These are phyloP conservation scores for Anthostomella pinea DNA, from an alignment of 2,329 filamentous ascomycete genomes.

Conservation along the genomic window DNA sequence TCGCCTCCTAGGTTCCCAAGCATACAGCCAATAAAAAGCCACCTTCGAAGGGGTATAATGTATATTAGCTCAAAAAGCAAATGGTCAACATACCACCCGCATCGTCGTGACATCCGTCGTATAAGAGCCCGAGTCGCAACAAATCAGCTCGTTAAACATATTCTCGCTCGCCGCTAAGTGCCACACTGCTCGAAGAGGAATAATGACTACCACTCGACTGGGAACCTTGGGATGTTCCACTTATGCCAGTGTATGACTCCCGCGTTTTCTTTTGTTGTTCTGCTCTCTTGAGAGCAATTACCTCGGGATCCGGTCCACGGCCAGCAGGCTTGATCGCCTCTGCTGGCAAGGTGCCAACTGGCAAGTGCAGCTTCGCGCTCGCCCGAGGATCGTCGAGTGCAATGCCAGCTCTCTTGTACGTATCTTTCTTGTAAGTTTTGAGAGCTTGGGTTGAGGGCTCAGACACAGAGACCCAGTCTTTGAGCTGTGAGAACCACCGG, in stretches of 20 bases:
- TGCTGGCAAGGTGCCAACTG: constrained; percentile 43
- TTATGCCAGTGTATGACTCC: constrained; percentile 22
- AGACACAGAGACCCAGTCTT: constrained; percentile 46
- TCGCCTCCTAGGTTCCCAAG: too few relatives aligned
- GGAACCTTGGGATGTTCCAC: constrained; percentile 16
- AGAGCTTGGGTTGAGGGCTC: constrained; percentile 51
- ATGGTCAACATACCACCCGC: too few relatives aligned
- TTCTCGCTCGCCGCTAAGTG: constrained; percentile 9
- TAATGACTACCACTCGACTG: constrained; percentile 23
- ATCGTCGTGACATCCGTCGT: too few relatives aligned
- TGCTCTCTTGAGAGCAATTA: constrained; percentile 36
- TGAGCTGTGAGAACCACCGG: constrained; percentile 44
- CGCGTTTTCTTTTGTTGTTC: constrained; percentile 31
- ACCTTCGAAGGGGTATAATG: neutral
- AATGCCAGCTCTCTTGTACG: constrained; percentile 44
- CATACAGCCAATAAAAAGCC: neutral
- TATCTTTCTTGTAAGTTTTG: constrained; percentile 43
- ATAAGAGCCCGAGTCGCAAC: too few relatives aligned
- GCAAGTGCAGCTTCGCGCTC: constrained; percentile 45
- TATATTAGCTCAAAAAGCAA: constrained; percentile 1
- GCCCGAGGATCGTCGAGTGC: constrained; percentile 42
- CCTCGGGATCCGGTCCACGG: constrained; percentile 44
- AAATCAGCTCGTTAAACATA: too few relatives aligned
- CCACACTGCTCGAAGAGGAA: constrained; percentile 25
- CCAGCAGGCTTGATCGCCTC: constrained; percentile 45